These are phyloP conservation scores for Cytospora schulzeri DNA, from an alignment of 2,329 filamentous ascomycete genomes.

Conservation along the genomic window DNA sequence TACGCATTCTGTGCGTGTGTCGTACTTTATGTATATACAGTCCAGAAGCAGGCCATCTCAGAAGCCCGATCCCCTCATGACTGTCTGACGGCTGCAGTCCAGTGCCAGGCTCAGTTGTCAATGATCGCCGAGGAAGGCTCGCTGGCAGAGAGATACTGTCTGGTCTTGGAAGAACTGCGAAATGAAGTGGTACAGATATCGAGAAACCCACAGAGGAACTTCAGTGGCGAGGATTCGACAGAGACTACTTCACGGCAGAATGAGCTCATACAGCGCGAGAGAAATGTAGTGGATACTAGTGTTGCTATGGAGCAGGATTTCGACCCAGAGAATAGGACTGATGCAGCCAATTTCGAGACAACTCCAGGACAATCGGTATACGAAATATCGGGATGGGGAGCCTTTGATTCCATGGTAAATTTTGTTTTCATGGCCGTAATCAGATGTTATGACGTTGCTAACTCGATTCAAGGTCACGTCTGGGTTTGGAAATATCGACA, in stretches of 20 bases:
- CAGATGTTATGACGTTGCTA: background rate
- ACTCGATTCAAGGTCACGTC: conserved; percentile 17
- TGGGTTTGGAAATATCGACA: conserved; percentile 24
- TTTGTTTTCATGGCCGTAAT: no score
- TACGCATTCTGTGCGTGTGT: conserved; percentile 49
- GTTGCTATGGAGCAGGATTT: background rate
- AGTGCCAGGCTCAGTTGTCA: conserved; percentile 44
- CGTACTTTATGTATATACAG: conserved; percentile 47
- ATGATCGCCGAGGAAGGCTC: conserved; percentile 42
- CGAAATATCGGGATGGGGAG: conserved; percentile 25
- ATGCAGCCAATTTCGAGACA: conserved; percentile 8
- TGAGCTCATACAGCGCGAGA: background rate
- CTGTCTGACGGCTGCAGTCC: conserved; percentile 41
- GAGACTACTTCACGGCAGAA: background rate
- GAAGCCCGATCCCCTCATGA: conserved; percentile 30
- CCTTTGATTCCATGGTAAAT: conserved; percentile 28
- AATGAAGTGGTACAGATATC: conserved; percentile 16
- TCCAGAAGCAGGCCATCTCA: conserved; percentile 39
- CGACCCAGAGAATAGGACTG: background rate
- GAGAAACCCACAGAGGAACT: background rate
- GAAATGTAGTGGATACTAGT: background rate
- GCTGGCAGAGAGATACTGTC: conserved; percentile 43
- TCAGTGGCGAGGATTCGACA: background rate
- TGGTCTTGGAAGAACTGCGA: conserved; percentile 42
- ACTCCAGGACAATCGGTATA: conserved; percentile 22